Evolutionary conservation across 148 eudicot species (phyloP).

Genomic region (Vaccinium darrowii): DNA sequence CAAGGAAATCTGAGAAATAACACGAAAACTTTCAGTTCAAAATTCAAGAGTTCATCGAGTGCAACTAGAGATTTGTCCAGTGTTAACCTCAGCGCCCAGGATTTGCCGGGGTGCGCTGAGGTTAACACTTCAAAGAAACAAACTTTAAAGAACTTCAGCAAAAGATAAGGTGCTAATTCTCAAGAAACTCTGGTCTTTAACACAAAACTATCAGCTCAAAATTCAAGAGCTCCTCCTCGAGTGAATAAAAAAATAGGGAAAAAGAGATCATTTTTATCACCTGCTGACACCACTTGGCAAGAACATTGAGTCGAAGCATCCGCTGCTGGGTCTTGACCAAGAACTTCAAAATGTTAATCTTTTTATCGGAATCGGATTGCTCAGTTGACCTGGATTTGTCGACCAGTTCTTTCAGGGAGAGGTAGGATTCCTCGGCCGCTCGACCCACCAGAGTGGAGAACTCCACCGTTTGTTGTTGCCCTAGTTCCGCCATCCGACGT

Average conservation of each 20-base stretch:
- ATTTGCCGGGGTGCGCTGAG: too few relatives aligned
- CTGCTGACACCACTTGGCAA: slow-evolving; percentile 96
- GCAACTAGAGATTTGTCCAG: too few relatives aligned
- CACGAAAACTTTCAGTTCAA: not conserved
- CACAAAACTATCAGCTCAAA: too few relatives aligned
- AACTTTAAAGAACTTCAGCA: too few relatives aligned
- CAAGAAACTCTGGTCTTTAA: too few relatives aligned
- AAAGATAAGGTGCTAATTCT: too few relatives aligned
- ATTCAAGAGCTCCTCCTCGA: not conserved
- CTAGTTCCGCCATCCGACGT: slow-evolving; percentile 59
- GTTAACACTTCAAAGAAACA: too few relatives aligned
- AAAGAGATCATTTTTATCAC: slow-evolving; percentile 20
- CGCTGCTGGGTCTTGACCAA: slow-evolving; percentile 92
- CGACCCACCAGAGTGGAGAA: slow-evolving; percentile 73
- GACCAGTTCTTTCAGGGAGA: slow-evolving; percentile 79
- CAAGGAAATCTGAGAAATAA: not conserved
- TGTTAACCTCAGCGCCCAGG: too few relatives aligned
- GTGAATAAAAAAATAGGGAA: not conserved
- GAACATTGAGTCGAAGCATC: slow-evolving; percentile 93
- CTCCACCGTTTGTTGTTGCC: slow-evolving; percentile 84
- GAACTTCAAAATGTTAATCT: slow-evolving; percentile 78
- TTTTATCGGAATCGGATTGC: slow-evolving; percentile 82
- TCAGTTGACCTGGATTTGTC: slow-evolving; percentile 72
- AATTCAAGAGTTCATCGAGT: not conserved
- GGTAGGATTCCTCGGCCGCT: slow-evolving; percentile 83